These are phyloP conservation scores for Phyllosticta paracitricarpa DNA, from an alignment of 2,329 filamentous ascomycete species.

Conservation along the genomic window DNA sequence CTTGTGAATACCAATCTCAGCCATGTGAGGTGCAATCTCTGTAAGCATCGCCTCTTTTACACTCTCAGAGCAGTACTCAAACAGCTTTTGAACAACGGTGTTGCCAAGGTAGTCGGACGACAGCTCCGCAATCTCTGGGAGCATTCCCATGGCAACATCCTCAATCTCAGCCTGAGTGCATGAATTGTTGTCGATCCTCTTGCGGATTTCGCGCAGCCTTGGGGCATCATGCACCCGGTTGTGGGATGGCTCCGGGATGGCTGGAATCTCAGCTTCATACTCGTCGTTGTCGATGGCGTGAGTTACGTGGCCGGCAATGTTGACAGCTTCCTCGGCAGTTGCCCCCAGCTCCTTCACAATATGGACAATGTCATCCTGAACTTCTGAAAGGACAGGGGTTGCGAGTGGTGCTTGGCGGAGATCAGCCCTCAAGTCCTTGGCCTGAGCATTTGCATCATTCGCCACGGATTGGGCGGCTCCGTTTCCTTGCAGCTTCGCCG, in stretches of 20 bases:
- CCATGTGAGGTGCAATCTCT: conserved; percentile 81
- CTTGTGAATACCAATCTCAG: conserved; percentile 96
- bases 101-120: conserved; percentile 95
- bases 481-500: conserved; percentile 21
- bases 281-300: conserved; percentile 63
- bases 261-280: conserved; percentile 76
- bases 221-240: conserved; percentile 87
- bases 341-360: conserved; percentile 88
- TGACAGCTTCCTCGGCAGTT: conserved; percentile 62
- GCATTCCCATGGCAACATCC: conserved; percentile 83
- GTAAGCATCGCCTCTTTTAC: conserved; percentile 85
- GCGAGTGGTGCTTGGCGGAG: conserved; percentile 47
- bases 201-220: conserved; percentile 87
- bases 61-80: conserved; percentile 87
- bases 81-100: conserved; percentile 98
- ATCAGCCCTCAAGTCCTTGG: conserved; percentile 30
- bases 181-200: conserved; percentile 92
- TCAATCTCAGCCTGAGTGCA: conserved; percentile 82
- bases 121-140: conserved; percentile 90
- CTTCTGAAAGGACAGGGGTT: conserved; percentile 64
- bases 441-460: conserved; percentile 26
- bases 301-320: conserved; percentile 65
- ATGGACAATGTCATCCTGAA: conserved; percentile 70
- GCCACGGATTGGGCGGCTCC: conserved; percentile 20
- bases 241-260: conserved; percentile 78